Base-by-base conservation (phyloP, 352 stramenopile genomes). In the Phytophthora cactorum region DNA sequence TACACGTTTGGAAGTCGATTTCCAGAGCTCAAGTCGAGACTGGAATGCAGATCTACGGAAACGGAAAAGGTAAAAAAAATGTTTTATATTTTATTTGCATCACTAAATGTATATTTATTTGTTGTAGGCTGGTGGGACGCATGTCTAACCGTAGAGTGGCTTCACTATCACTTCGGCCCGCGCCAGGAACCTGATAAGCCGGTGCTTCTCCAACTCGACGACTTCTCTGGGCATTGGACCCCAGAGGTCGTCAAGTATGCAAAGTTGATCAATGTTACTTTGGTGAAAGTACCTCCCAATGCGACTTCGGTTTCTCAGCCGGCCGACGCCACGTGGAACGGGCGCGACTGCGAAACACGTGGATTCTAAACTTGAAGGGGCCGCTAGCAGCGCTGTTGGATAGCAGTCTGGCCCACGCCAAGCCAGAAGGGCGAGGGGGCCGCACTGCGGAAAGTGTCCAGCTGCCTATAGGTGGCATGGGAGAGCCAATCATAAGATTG, bases 21-120 rank as follows among this genome's bases (percentile, higher is more conserved):
- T 45, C 39, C 11, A 45, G 4, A 45, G 14, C 12, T 12, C 39
- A 25, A 8, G 39, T 8, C 15, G 39, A 45, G 39, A 45, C 39
- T n/a, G 14, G 39, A 5, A 22, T 45, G 39, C 39, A 45, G 15
- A 22, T 34, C 4, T 32, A 51, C 12, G 22, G 22, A 11, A 51
- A 51, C 22, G 22, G 9, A 32, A 51, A 51, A 51, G 45, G 25
- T 51, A 22, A 45, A 45, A n/a, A 45, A 45, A n/a, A n/a, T n/a
- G n/a, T n/a, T n/a, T n/a, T n/a, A 45, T 11, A n/a, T 45, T 38
- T 38, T 38, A 38, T 38, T 38, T 22, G 17, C 17, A 22, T 22
- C 17, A 0, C 17, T 22, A 38, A 39, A 39, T 39, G 7, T 12
- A 39, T 39, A 14, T 14, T 9, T 39, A 3, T 39, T 4, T 39